phyloP scores from a whole-genome alignment of 768 basidiomycete species.

The Trametes cingulata region DNA sequence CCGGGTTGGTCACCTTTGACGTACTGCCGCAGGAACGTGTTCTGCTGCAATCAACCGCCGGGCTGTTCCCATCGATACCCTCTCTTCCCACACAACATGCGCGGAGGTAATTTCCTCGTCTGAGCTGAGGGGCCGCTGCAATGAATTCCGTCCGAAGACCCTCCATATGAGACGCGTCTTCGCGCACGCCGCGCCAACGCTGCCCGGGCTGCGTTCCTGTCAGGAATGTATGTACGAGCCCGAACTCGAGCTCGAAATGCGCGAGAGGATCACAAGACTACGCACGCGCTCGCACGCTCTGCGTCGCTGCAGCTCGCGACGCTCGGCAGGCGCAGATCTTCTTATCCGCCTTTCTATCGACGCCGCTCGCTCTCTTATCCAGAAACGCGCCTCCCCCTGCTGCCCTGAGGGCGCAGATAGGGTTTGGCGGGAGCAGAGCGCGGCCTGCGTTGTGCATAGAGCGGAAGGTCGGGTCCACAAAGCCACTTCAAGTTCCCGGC shows the following conservation, averaged over 20 bases:
- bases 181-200: neutral
- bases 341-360: constrained; percentile 16
- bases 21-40: constrained; percentile 17
- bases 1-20: constrained; percentile 10
- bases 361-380: constrained; percentile 9
- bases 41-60: neutral
- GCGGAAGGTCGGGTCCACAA: neutral
- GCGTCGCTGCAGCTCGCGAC: constrained; percentile 1
- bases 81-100: neutral
- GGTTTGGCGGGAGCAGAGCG: neutral
- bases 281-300: constrained; percentile 9
- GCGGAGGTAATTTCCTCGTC: neutral
- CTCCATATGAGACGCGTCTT: neutral
- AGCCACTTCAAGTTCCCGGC: constrained; percentile 7
- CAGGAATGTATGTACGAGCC: no score
- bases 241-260: neutral
- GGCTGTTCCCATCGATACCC: constrained; percentile 17
- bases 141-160: neutral
- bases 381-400: neutral
- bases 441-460: neutral
- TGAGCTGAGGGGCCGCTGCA: neutral
- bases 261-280: constrained; percentile 1
- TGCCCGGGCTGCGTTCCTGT: neutral
- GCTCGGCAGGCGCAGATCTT: constrained; percentile 13
- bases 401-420: neutral